Evolutionary conservation across 768 basidiomycete species (phyloP).

Genomic region (Mrakia gelida): DNA sequence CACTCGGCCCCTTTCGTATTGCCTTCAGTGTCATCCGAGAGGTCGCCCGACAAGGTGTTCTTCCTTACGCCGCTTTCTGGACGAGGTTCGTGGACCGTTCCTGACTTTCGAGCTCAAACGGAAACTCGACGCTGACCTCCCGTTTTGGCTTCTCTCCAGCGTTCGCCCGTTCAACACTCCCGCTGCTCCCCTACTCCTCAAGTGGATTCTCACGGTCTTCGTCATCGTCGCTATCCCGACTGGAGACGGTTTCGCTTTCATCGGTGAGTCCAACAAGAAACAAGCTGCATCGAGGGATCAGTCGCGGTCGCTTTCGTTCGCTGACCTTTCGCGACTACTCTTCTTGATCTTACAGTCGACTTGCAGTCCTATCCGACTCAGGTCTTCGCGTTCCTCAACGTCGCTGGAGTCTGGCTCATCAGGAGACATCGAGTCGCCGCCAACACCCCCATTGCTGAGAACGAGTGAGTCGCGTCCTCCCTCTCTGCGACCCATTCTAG

Average conservation of each 20-base stretch:
- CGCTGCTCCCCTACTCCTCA: conserved; percentile 57
- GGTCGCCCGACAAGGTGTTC: conserved; percentile 54
- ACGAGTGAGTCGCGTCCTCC: background rate
- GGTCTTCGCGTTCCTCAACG: conserved; percentile 41
- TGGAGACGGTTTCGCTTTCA: conserved; percentile 70
- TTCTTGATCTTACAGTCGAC: conserved; percentile 33
- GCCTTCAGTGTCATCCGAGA: conserved; percentile 50
- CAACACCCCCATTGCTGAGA: background rate
- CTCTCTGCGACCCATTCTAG: background rate
- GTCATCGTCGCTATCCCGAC: conserved; percentile 59
- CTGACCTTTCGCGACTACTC: conserved; percentile 43
- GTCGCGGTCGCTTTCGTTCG: conserved; percentile 52
- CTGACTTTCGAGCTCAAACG: too few species aligned
- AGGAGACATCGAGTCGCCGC: conserved; percentile 38
- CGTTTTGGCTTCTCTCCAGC: conserved; percentile 40
- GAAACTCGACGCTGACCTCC: too few species aligned
- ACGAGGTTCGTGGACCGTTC: conserved; percentile 39
- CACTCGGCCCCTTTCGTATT: conserved; percentile 30
- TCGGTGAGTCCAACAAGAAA: conserved; percentile 30
- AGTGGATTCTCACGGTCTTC: conserved; percentile 58
- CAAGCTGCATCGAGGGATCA: conserved; percentile 35
- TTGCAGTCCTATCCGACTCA: conserved; percentile 34
- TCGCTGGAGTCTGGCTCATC: conserved; percentile 44
- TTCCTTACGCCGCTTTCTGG: conserved; percentile 60
- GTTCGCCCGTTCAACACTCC: conserved; percentile 69